A percentile compares a stretch with the other conserved stretches of the same genome.
These are phyloP conservation scores for Erucastrum elatum DNA, from an alignment of 345 rosid species.

Conservation along the genomic window DNA sequence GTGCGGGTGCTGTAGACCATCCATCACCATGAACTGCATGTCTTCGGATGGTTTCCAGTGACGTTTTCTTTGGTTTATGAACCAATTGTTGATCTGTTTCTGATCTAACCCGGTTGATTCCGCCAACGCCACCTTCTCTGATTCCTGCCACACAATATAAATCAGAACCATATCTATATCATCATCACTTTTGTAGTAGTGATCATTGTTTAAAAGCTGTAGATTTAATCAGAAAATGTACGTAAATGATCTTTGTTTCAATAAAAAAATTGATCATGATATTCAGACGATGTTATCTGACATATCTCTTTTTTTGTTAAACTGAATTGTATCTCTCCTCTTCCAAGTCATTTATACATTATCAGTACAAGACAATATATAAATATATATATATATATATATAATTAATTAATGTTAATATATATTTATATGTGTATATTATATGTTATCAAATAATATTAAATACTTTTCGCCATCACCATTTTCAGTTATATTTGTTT, in stretches of 20 bases:
- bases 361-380: no score
- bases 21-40: constrained; percentile 99
- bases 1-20: constrained; percentile 79
- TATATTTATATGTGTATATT: background rate
- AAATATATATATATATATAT: background rate
- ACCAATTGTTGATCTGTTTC: constrained; percentile 98
- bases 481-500: background rate
- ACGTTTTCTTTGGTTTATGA: constrained; percentile 95
- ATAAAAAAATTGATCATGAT: background rate
- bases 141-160: constrained; percentile 52
- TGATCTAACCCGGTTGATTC: constrained; percentile 98
- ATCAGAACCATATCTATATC: background rate
- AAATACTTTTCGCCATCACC: background rate
- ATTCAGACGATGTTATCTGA: background rate
- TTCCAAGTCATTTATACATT: no score
- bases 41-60: constrained; percentile 99
- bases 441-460: background rate
- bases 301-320: no score
- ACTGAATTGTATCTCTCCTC: no score
- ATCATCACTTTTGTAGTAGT: constrained; percentile 9
- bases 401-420: no score
- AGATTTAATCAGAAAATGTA: background rate
- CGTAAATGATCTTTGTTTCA: background rate
- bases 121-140: constrained; percentile 94
- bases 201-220: background rate